phyloP scores from a whole-genome alignment of 495 filamentous ascomycete genomes.

The Aspergillus ellipticus region DNA sequence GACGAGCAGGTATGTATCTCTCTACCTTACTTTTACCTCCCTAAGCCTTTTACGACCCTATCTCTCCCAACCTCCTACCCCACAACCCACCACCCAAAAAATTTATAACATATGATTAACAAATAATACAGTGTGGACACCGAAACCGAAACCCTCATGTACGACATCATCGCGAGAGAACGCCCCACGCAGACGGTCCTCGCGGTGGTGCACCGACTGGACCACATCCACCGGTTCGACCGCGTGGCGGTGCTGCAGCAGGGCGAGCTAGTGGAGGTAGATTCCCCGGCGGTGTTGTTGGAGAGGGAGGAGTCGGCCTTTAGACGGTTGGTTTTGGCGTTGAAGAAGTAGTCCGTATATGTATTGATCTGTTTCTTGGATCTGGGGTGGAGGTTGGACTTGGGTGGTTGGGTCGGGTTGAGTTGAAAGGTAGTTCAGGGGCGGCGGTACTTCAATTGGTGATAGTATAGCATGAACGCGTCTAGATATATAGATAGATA shows the following conservation, averaged over 20 bases:
- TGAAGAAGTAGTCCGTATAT: not conserved
- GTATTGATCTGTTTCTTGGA: not conserved
- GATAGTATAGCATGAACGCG: too few species aligned
- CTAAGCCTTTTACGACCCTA: too few species aligned
- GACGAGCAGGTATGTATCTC: conserved; percentile 21
- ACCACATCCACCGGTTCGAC: conserved; percentile 40
- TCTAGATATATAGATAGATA: too few species aligned
- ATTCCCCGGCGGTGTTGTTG: conserved; percentile 27
- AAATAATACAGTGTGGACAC: conserved; percentile 18
- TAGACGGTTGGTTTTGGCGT: conserved; percentile 3
- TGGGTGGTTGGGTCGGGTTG: too few species aligned
- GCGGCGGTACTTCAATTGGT: too few species aligned
- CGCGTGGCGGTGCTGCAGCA: conserved; percentile 34
- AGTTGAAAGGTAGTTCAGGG: too few species aligned
- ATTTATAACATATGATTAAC: not conserved
- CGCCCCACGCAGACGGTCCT: conserved; percentile 41
- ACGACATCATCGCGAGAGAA: conserved; percentile 24
- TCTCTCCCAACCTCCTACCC: not conserved
- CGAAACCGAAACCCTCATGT: conserved; percentile 23
- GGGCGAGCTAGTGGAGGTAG: conserved; percentile 35
- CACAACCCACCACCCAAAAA: not conserved
- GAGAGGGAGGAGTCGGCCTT: conserved; percentile 7
- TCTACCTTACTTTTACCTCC: conserved; percentile 6
- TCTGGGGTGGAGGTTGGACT: too few species aligned
- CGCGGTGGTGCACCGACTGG: conserved; percentile 38